A percentile compares a stretch with the other conserved stretches of the same genome.
Conservation (phyloP, 1,284 basidiomycete genomes). For the Ceratobasidium papillatum region DNA sequence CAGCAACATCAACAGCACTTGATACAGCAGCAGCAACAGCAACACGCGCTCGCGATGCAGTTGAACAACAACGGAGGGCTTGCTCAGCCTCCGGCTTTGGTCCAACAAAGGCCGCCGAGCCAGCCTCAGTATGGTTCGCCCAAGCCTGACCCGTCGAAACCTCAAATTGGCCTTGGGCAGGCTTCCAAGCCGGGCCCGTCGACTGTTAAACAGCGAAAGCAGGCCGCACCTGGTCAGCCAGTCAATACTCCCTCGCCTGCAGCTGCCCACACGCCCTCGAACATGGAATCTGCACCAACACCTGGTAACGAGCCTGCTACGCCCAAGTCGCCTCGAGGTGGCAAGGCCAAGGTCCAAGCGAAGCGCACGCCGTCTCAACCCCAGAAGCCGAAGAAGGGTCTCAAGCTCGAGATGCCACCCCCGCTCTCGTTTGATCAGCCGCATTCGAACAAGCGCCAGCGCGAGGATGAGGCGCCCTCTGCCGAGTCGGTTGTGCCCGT, state of each 20-base stretch:
- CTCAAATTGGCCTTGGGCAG: neutral
- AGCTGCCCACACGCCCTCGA: constrained; percentile 27
- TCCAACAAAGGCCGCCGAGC: constrained; percentile 29
- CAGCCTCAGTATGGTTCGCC: constrained; percentile 35
- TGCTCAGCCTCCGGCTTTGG: constrained; percentile 7
- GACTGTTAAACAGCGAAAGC: constrained; percentile 29
- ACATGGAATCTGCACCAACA: constrained; percentile 35
- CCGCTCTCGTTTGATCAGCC: constrained; percentile 15
- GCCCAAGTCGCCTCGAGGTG: constrained; percentile 32
- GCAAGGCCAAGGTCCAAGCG: neutral
- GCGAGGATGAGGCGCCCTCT: constrained; percentile 15
- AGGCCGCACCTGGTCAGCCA: constrained; percentile 18
- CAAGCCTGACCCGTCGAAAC: constrained; percentile 30
- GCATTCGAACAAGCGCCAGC: constrained; percentile 28
- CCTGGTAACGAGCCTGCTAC: constrained; percentile 33
- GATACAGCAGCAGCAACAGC: constrained; percentile 16
- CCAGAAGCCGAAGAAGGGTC: constrained; percentile 19
- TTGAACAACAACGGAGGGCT: neutral
- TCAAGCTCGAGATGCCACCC: constrained; percentile 27
- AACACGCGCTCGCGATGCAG: constrained; percentile 13
- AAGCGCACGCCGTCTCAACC: constrained; percentile 27
- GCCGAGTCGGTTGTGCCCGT: constrained; percentile 20
- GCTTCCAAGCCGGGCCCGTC: neutral
- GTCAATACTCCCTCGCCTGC: constrained; percentile 34
- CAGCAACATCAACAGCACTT: constrained; percentile 11